These are phyloP conservation scores for Auxenochlorella protothecoides DNA, from an alignment of 139 green algal genomes.

Conservation along the genomic window DNA sequence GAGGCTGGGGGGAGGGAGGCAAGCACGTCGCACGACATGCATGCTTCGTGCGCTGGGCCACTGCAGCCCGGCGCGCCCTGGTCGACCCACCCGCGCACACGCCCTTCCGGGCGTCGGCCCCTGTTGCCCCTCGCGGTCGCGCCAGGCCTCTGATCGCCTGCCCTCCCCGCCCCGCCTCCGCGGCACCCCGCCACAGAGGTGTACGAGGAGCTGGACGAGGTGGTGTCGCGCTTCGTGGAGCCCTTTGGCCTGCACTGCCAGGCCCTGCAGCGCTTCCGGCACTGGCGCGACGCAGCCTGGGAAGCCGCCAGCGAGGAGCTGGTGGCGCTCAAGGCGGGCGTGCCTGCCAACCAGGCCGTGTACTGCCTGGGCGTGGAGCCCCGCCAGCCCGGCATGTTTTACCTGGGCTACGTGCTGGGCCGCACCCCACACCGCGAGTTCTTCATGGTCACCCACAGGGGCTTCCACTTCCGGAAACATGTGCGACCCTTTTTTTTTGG, in stretches of 20 bases:
- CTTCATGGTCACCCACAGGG: constrained; percentile 33
- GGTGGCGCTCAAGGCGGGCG: constrained; percentile 7
- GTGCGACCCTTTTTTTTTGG: too few species aligned
- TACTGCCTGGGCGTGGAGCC: constrained; percentile 25
- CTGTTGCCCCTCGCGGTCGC: neutral
- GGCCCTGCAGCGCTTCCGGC: constrained; percentile 33
- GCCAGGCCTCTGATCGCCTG: neutral
- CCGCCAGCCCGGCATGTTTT: constrained; percentile 25
- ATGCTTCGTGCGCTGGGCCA: too few species aligned
- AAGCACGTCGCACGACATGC: neutral
- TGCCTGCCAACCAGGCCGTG: constrained; percentile 1
- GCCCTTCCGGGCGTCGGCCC: too few species aligned
- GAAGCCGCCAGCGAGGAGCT: constrained; percentile 12
- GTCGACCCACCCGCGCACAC: too few species aligned
- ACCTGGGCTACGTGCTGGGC: constrained; percentile 21
- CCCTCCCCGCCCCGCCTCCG: neutral
- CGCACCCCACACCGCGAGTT: constrained; percentile 25
- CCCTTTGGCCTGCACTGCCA: constrained; percentile 27
- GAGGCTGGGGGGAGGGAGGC: neutral
- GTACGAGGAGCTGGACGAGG: constrained; percentile 74
- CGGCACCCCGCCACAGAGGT: constrained; percentile 12
- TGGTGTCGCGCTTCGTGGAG: constrained; percentile 51
- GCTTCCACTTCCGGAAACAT: constrained; percentile 14
- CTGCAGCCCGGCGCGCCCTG: too few species aligned
- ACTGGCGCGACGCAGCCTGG: constrained; percentile 30